Percentiles rank a stretch among this genome's conserved stretches.
phyloP scores from a whole-genome alignment of 2,329 filamentous ascomycete species.

The Leptographium wingfieldii region DNA sequence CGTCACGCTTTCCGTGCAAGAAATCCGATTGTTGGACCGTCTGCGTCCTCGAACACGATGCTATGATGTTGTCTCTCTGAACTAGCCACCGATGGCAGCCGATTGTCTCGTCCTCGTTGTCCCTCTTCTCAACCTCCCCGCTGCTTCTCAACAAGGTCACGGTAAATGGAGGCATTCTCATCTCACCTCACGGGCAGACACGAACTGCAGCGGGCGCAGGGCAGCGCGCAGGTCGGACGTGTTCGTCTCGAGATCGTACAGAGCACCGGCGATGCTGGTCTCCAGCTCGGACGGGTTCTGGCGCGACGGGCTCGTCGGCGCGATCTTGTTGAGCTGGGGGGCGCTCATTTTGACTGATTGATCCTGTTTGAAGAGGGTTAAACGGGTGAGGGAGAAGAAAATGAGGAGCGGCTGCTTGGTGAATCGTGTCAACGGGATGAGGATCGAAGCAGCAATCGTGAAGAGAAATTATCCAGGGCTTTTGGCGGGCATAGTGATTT shows the following conservation, averaged over 20 bases:
- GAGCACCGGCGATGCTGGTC: slow-evolving; percentile 89
- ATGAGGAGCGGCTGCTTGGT: not conserved
- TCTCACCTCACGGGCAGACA: slow-evolving; percentile 98
- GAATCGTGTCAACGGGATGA: not conserved
- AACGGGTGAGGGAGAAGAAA: not conserved
- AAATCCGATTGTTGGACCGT: not conserved
- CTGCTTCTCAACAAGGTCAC: not conserved
- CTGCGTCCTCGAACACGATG: not conserved
- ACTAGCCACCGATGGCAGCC: not conserved
- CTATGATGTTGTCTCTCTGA: not conserved
- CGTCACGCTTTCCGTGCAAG: not conserved
- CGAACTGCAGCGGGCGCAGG: slow-evolving; percentile 95
- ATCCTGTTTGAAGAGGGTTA: not conserved
- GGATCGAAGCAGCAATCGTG: not conserved
- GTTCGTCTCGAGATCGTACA: slow-evolving; percentile 99
- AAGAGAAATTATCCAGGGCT: not conserved
- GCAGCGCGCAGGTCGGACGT: slow-evolving; percentile 94
- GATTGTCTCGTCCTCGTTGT: too few relatives aligned
- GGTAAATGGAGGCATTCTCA: slow-evolving; percentile 13
- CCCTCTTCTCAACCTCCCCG: not conserved
- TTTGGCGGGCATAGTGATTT: not conserved
- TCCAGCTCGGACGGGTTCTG: slow-evolving; percentile 95
- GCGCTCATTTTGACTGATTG: slow-evolving; percentile 34
- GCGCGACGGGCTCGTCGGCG: slow-evolving; percentile 90
- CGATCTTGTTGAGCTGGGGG: slow-evolving; percentile 91